Conservation (phyloP, 2,329 filamentous ascomycete species). For the Aspergillus amoenus region DNA sequence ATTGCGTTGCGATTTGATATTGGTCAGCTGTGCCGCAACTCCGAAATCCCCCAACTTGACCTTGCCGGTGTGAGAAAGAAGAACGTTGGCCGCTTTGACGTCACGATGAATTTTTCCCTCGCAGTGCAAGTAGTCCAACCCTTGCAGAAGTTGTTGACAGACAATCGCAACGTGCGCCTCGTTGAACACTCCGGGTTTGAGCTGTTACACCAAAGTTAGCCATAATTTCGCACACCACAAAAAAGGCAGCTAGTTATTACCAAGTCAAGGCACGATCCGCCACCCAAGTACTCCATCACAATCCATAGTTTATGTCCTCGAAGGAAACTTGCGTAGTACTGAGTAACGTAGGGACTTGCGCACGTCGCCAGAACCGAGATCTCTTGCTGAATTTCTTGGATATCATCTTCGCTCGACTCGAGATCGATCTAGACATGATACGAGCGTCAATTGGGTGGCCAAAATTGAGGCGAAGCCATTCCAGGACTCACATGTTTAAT, state of each 20-base stretch:
- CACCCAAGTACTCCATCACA: conserved; percentile 96
- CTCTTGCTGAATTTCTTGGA: conserved; percentile 96
- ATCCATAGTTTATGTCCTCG: conserved; percentile 98
- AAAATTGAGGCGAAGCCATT: neutral
- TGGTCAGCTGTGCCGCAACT: conserved; percentile 91
- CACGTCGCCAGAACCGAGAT: conserved; percentile 95
- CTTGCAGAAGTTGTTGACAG: conserved; percentile 84
- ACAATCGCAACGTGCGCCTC: conserved; percentile 93
- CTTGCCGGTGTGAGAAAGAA: conserved; percentile 86
- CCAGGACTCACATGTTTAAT: conserved; percentile 80
- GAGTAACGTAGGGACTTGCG: conserved; percentile 87
- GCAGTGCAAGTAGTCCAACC: conserved; percentile 87
- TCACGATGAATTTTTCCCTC: conserved; percentile 97
- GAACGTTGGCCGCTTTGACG: conserved; percentile 92
- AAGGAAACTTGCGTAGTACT: conserved; percentile 96
- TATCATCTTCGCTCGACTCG: conserved; percentile 97
- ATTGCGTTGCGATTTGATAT: conserved; percentile 95
- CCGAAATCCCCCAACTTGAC: conserved; percentile 98
- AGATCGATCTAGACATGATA: conserved; percentile 75
- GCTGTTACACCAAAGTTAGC: conserved; percentile 46
- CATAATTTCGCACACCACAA: neutral
- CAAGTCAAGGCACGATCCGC: conserved; percentile 91
- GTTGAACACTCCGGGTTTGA: conserved; percentile 85
- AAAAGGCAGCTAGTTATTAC: conserved; percentile 47
- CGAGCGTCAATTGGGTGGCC: conserved; percentile 16